Evolutionary conservation across 176 grass and related monocot species (phyloP).

Genomic region (Hyparrhenia diplandra): DNA sequence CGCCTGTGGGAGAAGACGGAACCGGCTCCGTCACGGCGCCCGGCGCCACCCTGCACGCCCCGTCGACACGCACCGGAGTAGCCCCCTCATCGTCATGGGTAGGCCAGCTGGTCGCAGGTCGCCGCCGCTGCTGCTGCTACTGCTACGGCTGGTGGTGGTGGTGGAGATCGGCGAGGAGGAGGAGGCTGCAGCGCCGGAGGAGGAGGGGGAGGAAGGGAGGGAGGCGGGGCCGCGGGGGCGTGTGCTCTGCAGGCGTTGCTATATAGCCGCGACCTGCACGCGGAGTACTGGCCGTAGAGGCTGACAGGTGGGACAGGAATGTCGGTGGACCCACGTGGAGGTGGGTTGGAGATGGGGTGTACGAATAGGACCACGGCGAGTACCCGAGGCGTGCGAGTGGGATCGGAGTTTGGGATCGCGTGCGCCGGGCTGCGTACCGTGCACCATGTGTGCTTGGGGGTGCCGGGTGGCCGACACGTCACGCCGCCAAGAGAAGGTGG

Average conservation of each 20-base stretch:
- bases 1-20: background rate
- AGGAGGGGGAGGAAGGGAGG: no score
- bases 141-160: background rate
- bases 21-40: background rate
- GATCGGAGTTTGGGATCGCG: background rate
- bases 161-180: background rate
- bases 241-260: constrained; percentile 18
- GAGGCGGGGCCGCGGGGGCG: background rate
- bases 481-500: background rate
- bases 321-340: accelerated
- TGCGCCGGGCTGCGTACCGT: background rate
- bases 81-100: constrained; percentile 37
- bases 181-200: background rate
- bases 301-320: accelerated
- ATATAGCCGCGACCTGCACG: background rate
- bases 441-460: background rate
- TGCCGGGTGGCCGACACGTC: background rate
- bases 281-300: accelerated
- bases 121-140: background rate
- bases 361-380: constrained; percentile 40
- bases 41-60: constrained; percentile 40
- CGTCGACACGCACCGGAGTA: constrained; percentile 48
- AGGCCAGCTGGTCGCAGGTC: background rate
- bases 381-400: constrained; percentile 4
- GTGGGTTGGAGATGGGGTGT: background rate